Evolutionary conservation across 805 yeast species (phyloP).

Genomic region (Saturnispora bothae): DNA sequence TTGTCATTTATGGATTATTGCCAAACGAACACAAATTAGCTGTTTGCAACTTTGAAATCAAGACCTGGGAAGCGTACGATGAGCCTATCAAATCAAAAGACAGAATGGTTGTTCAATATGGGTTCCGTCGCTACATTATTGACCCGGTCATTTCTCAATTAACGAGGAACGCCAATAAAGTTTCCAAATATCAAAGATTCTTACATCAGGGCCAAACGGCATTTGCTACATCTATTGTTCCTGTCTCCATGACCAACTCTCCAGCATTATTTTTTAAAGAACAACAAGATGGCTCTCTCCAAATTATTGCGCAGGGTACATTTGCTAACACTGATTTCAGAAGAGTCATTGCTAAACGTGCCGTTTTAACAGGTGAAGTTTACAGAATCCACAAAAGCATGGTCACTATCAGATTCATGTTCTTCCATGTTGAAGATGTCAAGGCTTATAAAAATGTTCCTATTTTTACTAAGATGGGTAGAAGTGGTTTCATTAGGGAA

Average conservation of each 20-base stretch:
- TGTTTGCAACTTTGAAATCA: constrained; percentile 69
- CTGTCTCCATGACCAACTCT: constrained; percentile 70
- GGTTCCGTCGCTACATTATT: constrained; percentile 78
- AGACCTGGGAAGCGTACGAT: constrained; percentile 84
- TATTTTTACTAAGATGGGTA: constrained; percentile 82
- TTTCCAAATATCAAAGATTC: constrained; percentile 76
- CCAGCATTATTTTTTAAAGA: constrained; percentile 79
- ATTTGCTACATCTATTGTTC: constrained; percentile 82
- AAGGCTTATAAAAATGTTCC: constrained; percentile 86
- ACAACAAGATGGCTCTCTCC: constrained; percentile 31
- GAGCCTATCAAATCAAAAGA: constrained; percentile 81
- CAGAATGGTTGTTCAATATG: constrained; percentile 77
- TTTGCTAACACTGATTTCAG: constrained; percentile 78
- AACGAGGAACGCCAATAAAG: constrained; percentile 69
- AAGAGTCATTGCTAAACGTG: constrained; percentile 79
- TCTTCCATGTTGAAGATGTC: constrained; percentile 84
- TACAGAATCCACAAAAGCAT: constrained; percentile 88
- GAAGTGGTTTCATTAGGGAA: constrained; percentile 91
- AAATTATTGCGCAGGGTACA: constrained; percentile 79
- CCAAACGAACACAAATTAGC: constrained; percentile 82
- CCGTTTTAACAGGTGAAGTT: constrained; percentile 86
- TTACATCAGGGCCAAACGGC: constrained; percentile 66
- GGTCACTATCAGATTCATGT: constrained; percentile 93
- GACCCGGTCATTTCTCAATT: constrained; percentile 77
- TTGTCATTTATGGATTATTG: constrained; percentile 63